Base-by-base conservation (phyloP, 2,329 filamentous ascomycete species). In the Pyrenochaeta sp. region DNA sequence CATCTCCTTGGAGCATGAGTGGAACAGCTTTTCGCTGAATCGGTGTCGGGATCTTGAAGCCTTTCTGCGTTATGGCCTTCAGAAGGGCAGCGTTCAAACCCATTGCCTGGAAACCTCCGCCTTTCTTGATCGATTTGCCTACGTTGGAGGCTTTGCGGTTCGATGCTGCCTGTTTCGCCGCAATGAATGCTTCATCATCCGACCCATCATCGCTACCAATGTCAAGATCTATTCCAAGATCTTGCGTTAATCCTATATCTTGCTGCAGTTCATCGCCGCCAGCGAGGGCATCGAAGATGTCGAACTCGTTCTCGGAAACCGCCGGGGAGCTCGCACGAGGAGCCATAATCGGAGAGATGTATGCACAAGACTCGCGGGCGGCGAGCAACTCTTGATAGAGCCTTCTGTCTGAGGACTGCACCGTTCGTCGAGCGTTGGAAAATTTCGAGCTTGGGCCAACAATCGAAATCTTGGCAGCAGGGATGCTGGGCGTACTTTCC, bases 1-100 rank as follows among this genome's bases (percentile, higher is more conserved):
- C 95, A 79, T 93, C 91, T 52, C 90, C 87, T 61, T 96, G 91
- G 68, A 98, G 83, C 54, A 99, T 88, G 54, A 98, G 83, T 3
- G 95, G 96, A 47, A 99, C 97, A 1, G 95, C 92, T 79, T 98
- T 98, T 67, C 95, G 88, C 81, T 99, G 95, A 78, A 99, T 99
- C 0, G 95, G 95, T 0, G 95, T 99, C 3, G 96, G 96, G 2
- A 98, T 92, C 0, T 91, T 92, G 79, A 97, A 99, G 15, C 95
- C 96, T 80, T 98, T 99, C 69, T 91, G 87, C 12, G 91, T 87
- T 65, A 99, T 98, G 1, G 95, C 92, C 73, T 96, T 95, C 25
- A 99, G 84, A 4, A 99, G 84, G 66, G 91, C 89, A 10, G 88
- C 83, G 79, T 91, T 96, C 55, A 98, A 81, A 57, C 91, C 88